Base-by-base conservation (phyloP, 2,329 filamentous ascomycete species). In the Sarocladiaceae sp. region DNA sequence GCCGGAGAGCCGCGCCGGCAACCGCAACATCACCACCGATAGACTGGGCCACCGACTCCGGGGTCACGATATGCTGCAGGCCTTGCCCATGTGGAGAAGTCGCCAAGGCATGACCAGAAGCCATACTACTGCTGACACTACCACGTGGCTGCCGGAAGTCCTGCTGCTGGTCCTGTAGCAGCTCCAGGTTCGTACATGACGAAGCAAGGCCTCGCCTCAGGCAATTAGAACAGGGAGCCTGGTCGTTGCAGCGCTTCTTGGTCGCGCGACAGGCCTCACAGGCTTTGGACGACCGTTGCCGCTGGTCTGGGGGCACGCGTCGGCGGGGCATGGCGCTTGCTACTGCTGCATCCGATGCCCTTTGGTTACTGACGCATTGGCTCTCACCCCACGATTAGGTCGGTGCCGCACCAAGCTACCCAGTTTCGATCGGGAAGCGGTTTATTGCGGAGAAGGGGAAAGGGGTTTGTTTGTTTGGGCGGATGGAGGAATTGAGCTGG, bases 191-290 rank as follows among this genome's bases (percentile, higher is more conserved):
- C 28, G 44, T 48, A 22, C 44, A 48, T 33, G 44, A 48, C 44
- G 44, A 31, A 33, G 44, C 44, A 4, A 48, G 44, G 7, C 44
- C 44, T 29, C 44, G 6, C 18, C 44, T 48, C 44, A 48, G 15
- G 18, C 44, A 48, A 18, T 48, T 48, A 12, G 44, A 48, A 17
- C 44, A 48, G 4, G 44, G 44, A 18, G 44, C 44, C 28, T 48
- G 44, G 44, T 48, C 44, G 22, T 48, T 33, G 22, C 44, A 48
- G 12, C 44, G 44, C 44, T 48, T 48, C 44, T 48, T 48, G 13
- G 44, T 48, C 44, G 44, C 44, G 28, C 44, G 44, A 33, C 44
- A 48, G 28, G 44, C 44, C 17, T 48, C 44, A 17, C 44, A 48
- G 4, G 44, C 44, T 18, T 48, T 48, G 44, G 44, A 48, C 18